These are phyloP conservation scores for Yarrowia phangngaensis DNA, from an alignment of 805 yeast genomes.

Conservation along the genomic window DNA sequence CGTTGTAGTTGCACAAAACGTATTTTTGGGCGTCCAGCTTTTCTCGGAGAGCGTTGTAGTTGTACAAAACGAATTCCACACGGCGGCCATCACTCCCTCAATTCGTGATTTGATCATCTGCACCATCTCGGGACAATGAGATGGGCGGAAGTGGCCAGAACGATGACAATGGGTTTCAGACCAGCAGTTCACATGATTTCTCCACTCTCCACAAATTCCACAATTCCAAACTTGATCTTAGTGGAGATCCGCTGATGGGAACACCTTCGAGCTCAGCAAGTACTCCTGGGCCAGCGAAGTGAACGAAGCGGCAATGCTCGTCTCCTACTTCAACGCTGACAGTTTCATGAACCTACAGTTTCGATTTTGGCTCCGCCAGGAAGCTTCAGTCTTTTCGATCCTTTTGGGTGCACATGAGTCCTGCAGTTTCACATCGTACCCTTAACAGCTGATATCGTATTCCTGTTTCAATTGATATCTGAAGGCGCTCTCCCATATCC, in stretches of 20 bases:
- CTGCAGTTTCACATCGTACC: constrained; percentile 57
- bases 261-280: constrained; percentile 68
- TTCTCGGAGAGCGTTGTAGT: too few species aligned
- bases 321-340: too few species aligned
- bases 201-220: constrained; percentile 94
- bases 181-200: constrained; percentile 99
- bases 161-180: constrained; percentile 79
- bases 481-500: constrained; percentile 82
- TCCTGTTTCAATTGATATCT: constrained; percentile 53
- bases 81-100: constrained; percentile 91
- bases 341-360: constrained; percentile 72
- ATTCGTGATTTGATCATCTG: constrained; percentile 72
- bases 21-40: constrained; percentile 83
- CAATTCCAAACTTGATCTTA: constrained; percentile 84
- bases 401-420: constrained; percentile 85
- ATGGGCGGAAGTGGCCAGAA: constrained; percentile 84
- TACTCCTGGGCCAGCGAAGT: constrained; percentile 71
- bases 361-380: constrained; percentile 23
- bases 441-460: constrained; percentile 95
- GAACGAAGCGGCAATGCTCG: constrained; percentile 88
- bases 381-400: constrained; percentile 34
- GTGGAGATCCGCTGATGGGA: constrained; percentile 58
- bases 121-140: constrained; percentile 79
- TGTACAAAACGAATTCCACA: too few species aligned
- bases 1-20: constrained; percentile 90